These are phyloP conservation scores for Scenedesmus sp. DNA, from an alignment of 163 green algal species.

Conservation along the genomic window DNA sequence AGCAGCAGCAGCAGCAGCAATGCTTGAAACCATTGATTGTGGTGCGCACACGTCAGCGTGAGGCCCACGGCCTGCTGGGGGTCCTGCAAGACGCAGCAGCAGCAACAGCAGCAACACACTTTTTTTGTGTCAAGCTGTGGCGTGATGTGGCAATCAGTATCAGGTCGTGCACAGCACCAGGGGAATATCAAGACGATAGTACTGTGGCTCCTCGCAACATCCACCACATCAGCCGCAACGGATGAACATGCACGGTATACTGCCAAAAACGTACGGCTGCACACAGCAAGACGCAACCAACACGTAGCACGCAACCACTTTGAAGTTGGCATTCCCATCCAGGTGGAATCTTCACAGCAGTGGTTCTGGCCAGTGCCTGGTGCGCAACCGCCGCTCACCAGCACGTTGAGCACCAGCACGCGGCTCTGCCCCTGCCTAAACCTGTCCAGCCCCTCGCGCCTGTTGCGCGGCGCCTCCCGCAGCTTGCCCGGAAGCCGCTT, in stretches of 20 bases:
- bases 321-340: no score
- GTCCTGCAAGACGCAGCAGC: slow-evolving; percentile 6
- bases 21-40: neutral
- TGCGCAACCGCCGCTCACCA: neutral
- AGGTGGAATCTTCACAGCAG: neutral
- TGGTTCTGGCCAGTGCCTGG: neutral
- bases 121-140: no score
- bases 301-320: no score
- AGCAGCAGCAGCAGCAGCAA: neutral
- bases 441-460: slow-evolving; percentile 8
- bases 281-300: no score
- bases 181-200: no score
- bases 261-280: no score
- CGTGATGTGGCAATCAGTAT: no score
- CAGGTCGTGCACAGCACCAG: no score
- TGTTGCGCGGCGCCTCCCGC: neutral
- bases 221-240: no score
- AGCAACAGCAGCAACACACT: neutral
- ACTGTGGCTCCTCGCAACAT: no score
- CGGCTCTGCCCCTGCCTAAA: neutral
- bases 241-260: no score
- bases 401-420: slow-evolving; percentile 3
- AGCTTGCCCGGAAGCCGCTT: neutral
- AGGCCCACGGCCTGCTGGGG: slow-evolving; percentile 12
- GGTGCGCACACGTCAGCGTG: neutral